Conservation (phyloP, 2,329 filamentous ascomycete genomes). For the Metarhizium sp. region DNA sequence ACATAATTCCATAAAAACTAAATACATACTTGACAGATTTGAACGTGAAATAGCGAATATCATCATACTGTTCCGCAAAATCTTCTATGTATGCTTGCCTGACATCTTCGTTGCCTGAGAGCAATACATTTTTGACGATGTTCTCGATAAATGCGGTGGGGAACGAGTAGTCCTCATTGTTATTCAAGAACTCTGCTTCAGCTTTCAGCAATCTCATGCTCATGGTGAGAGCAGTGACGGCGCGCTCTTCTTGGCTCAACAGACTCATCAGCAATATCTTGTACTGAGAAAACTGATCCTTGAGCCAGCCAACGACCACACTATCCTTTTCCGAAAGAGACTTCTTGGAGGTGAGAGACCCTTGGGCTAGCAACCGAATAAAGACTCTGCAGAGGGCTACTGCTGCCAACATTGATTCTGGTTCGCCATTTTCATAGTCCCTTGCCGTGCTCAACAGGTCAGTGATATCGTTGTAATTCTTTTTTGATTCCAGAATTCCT, state of each 20-base stretch:
- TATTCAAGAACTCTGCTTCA: slow-evolving; percentile 55
- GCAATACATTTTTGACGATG: slow-evolving; percentile 54
- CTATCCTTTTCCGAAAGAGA: slow-evolving; percentile 62
- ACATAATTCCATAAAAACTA: slow-evolving; percentile 14
- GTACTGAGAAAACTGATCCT: slow-evolving; percentile 64
- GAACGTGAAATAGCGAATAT: slow-evolving; percentile 78
- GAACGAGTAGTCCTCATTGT: slow-evolving; percentile 58
- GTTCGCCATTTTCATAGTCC: slow-evolving; percentile 36
- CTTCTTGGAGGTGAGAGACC: slow-evolving; percentile 57
- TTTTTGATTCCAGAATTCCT: slow-evolving; percentile 74
- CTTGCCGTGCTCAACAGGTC: slow-evolving; percentile 51
- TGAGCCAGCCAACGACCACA: slow-evolving; percentile 70
- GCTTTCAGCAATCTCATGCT: slow-evolving; percentile 79
- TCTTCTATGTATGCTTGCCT: slow-evolving; percentile 67
- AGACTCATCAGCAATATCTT: slow-evolving; percentile 51
- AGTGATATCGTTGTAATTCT: slow-evolving; percentile 86
- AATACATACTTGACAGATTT: slow-evolving; percentile 57
- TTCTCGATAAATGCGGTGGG: slow-evolving; percentile 56
- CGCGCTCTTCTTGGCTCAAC: slow-evolving; percentile 52
- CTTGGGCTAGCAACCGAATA: slow-evolving; percentile 66
- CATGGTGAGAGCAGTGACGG: slow-evolving; percentile 64
- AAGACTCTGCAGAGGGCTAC: slow-evolving; percentile 84
- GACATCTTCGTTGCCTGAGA: slow-evolving; percentile 47
- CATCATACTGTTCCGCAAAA: slow-evolving; percentile 71
- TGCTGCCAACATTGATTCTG: slow-evolving; percentile 56